Evolutionary conservation across 2,329 filamentous ascomycete genomes (phyloP).

Genomic region (Sporothrix brasiliensis): DNA sequence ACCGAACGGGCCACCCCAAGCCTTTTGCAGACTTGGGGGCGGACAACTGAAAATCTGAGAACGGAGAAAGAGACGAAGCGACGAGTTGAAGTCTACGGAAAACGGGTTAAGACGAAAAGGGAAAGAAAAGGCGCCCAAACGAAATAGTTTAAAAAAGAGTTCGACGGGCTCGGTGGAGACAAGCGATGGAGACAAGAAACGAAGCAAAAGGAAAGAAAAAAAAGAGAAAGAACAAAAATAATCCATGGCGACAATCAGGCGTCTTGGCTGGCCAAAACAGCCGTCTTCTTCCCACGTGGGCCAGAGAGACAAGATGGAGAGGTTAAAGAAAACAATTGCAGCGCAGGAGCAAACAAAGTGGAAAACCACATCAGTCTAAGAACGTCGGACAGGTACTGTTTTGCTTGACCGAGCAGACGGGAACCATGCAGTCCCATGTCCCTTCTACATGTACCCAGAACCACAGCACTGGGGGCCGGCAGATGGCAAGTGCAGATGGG

Average conservation of each 20-base stretch:
- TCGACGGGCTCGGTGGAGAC: not conserved
- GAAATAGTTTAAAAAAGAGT: not conserved
- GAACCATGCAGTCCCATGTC: not conserved
- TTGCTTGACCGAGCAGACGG: constrained; percentile 14
- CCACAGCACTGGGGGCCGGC: constrained; percentile 15
- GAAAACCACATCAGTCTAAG: not conserved
- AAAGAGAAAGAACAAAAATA: not conserved
- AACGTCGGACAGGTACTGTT: not conserved
- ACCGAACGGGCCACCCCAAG: not conserved
- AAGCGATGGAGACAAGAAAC: not conserved
- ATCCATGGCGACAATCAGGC: not conserved
- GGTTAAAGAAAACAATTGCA: not conserved
- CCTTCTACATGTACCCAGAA: not conserved
- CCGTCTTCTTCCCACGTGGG: constrained; percentile 4
- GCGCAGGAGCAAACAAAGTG: not conserved
- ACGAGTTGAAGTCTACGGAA: constrained; percentile 1
- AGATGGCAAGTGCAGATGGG: constrained; percentile 16
- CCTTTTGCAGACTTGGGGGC: not conserved
- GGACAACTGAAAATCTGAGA: not conserved
- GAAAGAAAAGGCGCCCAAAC: constrained; percentile 31
- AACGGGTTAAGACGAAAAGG: constrained; percentile 28
- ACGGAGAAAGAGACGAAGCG: not conserved
- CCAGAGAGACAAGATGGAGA: not conserved
- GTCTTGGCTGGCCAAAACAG: not conserved
- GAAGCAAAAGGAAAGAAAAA: not conserved